phyloP scores from a whole-genome alignment of 768 basidiomycete species.

The Chiua virens region DNA sequence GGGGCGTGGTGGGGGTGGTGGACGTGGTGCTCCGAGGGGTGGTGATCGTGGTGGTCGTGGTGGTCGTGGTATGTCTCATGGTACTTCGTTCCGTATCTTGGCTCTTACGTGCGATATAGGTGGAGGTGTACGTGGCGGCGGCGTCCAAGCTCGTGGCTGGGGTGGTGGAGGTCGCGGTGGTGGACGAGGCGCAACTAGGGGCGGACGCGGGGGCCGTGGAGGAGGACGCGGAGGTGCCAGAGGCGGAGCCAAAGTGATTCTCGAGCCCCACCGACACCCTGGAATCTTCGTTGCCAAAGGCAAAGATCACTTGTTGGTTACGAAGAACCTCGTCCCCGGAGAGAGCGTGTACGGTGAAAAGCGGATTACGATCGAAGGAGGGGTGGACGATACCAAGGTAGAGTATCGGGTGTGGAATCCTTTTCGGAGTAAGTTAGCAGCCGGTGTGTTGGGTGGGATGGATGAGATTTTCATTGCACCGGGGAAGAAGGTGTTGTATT shows the following conservation, averaged over 20 bases:
- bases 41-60: constrained; percentile 44
- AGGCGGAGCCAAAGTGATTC: constrained; percentile 85
- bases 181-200: constrained; percentile 46
- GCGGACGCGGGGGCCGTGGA: constrained; percentile 52
- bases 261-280: constrained; percentile 93
- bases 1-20: constrained; percentile 38
- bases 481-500: constrained; percentile 94
- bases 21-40: constrained; percentile 40
- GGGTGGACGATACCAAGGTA: constrained; percentile 77
- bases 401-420: constrained; percentile 99
- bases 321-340: constrained; percentile 96
- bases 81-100: neutral
- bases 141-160: constrained; percentile 32
- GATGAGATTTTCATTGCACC: constrained; percentile 92
- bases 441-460: constrained; percentile 93
- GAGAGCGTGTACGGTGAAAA: constrained; percentile 99
- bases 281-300: constrained; percentile 97
- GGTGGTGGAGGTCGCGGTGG: constrained; percentile 40
- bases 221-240: constrained; percentile 70
- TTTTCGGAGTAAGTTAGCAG: constrained; percentile 95
- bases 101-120: constrained; percentile 7
- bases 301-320: constrained; percentile 96
- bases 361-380: constrained; percentile 82
- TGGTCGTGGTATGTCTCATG: constrained; percentile 33
- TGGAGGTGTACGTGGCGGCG: constrained; percentile 18